Evolutionary conservation across 2,329 filamentous ascomycete species (phyloP), one percentile per base, ranked within the genome.

Genomic region (Hymenoscyphus fructigenus): DNA sequence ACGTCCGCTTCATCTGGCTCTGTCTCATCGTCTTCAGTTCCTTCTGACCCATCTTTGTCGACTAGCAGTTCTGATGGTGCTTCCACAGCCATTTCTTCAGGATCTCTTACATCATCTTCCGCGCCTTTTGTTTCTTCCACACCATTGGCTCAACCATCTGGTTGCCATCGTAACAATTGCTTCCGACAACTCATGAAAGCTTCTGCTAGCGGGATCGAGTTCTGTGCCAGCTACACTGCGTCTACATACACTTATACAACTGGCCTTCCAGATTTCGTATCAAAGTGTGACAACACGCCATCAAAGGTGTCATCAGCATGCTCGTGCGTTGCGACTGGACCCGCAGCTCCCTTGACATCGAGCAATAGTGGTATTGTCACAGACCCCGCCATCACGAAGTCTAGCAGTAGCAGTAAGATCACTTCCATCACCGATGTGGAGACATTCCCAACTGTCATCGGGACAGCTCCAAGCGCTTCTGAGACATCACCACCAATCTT

Each of bases 171-270:
- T 10, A 65, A 73, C 50, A 73, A 73, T 44, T 73, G 72, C 50
- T 65, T 70, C 56, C 70, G 72, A 34, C 69, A 73, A 62, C 34
- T 71, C 15, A 67, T 70, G 15, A 56, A 64, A 57, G 65, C 67
- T 17, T 71, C 70, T 36, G 38, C 59, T 0, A 34, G 63, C 14
- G 70, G 67, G 29, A 56, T 38, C 20, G 32, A 57, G 1, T 73
- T 73, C 59, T 73, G 71, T 67, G 68, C 70, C 50, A 70, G 67
- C 38, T 73, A 72, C 57, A 73, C 72, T 5, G 62, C 65, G 3
- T 66, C 63, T 7, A 17, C 60, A n/a, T 67, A 69, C 38, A 66
- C 69, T 41, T 65, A 62, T 20, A 67, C 68, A 5, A 68, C 65
- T 41, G 64, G 62, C 7, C 66, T 72, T n/a, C 69, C 71, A n/a